Percentiles rank a stretch among this genome's conserved stretches.
Conservation (phyloP, 495 filamentous ascomycete species). For the Aspergillus egyptiacus region DNA sequence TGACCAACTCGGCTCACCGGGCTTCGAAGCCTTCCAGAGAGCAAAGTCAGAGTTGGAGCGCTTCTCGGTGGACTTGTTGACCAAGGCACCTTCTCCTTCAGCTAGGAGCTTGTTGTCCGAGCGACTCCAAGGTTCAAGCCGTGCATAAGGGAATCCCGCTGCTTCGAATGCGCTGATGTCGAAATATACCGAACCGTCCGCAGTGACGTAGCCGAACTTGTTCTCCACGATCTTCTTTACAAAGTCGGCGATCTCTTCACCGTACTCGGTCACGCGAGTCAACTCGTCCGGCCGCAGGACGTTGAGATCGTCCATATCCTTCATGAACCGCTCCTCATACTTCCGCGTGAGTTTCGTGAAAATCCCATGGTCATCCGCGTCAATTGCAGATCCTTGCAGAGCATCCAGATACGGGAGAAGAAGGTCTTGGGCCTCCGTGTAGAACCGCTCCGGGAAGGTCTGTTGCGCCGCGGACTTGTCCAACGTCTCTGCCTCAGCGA, state of each 20-base stretch:
- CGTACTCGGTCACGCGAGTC: conserved; percentile 87
- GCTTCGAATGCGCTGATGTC: conserved; percentile 84
- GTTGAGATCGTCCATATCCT: conserved; percentile 82
- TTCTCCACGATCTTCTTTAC: conserved; percentile 77
- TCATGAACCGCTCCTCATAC: conserved; percentile 76
- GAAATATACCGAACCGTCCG: conserved; percentile 88
- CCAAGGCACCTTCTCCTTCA: conserved; percentile 84
- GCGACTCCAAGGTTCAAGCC: conserved; percentile 79
- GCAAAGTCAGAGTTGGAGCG: conserved; percentile 77
- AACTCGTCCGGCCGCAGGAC: conserved; percentile 74
- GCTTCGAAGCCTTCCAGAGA: conserved; percentile 88
- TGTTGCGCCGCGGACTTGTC: conserved; percentile 25
- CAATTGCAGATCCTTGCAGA: conserved; percentile 65
- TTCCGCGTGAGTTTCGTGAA: conserved; percentile 76
- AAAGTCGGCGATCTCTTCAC: conserved; percentile 71
- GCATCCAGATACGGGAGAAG: conserved; percentile 81
- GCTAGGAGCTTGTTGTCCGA: conserved; percentile 76
- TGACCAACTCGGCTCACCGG: conserved; percentile 86
- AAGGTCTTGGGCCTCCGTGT: conserved; percentile 53
- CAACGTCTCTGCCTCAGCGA: conserved; percentile 39
- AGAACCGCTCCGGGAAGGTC: conserved; percentile 51
- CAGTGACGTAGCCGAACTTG: conserved; percentile 73
- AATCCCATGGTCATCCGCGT: conserved; percentile 66
- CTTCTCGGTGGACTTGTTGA: conserved; percentile 62
- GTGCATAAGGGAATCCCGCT: conserved; percentile 75